Evolutionary conservation across 495 filamentous ascomycete genomes (phyloP), one percentile per base, ranked within the genome.

Genomic region (Talaromyces stipitatus): DNA sequence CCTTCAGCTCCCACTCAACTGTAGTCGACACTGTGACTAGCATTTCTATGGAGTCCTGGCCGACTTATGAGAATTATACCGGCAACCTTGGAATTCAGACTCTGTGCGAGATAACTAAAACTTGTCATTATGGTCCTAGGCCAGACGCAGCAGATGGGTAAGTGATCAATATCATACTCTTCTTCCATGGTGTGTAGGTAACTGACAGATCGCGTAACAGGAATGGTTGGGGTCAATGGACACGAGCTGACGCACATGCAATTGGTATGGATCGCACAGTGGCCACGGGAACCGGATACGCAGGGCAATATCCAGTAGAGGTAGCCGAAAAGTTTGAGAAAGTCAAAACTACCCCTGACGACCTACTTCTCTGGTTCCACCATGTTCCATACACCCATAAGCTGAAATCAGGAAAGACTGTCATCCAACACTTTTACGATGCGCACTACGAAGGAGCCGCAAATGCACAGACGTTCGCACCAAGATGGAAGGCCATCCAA

Each of bases 361-460:
- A 90, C 43, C 72, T 90, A 5, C 64, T 89, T 0, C 70, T 90
- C 5, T 90, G 85, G 86, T 90, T 90, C 71, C 86, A 90, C 63
- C 86, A 90, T 64, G 85, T 90, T 0, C 74, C 76, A 18, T 90
- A 86, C 60, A 89, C 83, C 0, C 79, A 87, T 38, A 68, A 64
- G 16, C 79, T 90, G 12, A 72, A 86, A 41, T 83, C 75, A 5
- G 83, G 84, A 7, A 82, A 86, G 66, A 85, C 84, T 0, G 84
- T 90, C 1, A 88, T 90, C 51, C 85, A 90, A 66, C 83, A 90
- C 64, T 87, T 90, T 63, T 90, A 89, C 63, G 82, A 90, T 60
- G 82, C 83, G 27, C 79, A 90, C 66, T 88, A 90, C 67, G 69
- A 59, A 14, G 85, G 86, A 14, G 78, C 80, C 18, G 77, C 71